Evolutionary conservation across 2,329 filamentous ascomycete genomes (phyloP).

Genomic region (Paraconiothyrium sp.): DNA sequence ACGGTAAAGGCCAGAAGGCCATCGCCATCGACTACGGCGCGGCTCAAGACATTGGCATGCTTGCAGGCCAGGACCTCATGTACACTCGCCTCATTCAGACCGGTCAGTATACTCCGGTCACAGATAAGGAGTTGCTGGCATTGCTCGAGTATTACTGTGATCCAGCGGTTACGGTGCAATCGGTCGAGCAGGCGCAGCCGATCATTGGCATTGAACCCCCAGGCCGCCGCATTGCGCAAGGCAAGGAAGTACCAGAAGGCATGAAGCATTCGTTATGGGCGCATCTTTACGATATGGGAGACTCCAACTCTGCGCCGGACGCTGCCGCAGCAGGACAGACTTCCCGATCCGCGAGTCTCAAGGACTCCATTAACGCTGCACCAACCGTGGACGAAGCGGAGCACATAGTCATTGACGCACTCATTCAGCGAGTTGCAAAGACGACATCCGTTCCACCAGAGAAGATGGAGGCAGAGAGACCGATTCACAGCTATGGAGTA

Average conservation of each 20-base stretch:
- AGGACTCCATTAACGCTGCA: background rate
- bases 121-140: background rate
- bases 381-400: background rate
- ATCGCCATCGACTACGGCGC: slow-evolving; percentile 5
- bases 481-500: slow-evolving; percentile 4
- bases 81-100: background rate
- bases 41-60: slow-evolving; percentile 2
- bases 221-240: background rate
- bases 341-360: background rate
- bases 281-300: background rate
- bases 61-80: background rate
- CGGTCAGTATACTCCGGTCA: background rate
- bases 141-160: slow-evolving; percentile 3
- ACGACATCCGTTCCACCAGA: slow-evolving; percentile 1
- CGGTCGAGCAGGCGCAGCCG: background rate
- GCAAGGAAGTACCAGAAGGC: slow-evolving; percentile 4
- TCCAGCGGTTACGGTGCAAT: background rate
- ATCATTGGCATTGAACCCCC: slow-evolving; percentile 2
- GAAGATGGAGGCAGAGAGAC: slow-evolving; percentile 6
- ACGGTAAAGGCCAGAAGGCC: slow-evolving; percentile 1
- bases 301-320: background rate
- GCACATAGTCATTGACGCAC: slow-evolving; percentile 1
- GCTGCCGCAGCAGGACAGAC: background rate
- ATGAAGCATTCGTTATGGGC: background rate
- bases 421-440: background rate